Base-by-base conservation (phyloP, 768 basidiomycete genomes). In the Tylopilus subfusipes region DNA sequence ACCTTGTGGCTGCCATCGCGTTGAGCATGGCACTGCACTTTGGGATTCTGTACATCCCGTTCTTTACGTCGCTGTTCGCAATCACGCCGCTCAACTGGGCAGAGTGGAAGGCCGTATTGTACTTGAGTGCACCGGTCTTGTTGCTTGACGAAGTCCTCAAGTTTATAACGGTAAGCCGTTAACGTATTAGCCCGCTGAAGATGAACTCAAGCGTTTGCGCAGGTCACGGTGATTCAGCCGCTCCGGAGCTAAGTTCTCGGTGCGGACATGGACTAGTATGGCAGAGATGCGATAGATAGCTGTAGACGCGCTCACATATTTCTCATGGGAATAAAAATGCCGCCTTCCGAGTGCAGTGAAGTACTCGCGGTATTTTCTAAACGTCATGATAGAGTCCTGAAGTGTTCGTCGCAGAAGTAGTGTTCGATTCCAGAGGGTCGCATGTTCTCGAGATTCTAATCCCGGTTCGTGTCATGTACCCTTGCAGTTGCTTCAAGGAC, bases 21-120 rank as follows among this genome's bases (percentile, higher is more conserved):
- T 74, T 99, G 50, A 95, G 92, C 70, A 98, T 98, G 95, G 83
- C 73, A 2, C 76, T 98, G 27, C 96, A 98, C 71, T 82, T 97
- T 63, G 88, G 86, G 78, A 98, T 98, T 64, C 79, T 99, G 58
- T 99, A 99, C 70, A 90, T 97, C 33, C 95, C 96, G 4, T 92
- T 97, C 85, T 93, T 99, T 73, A 88, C 91, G 24, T 76, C 84
- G 8, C 66, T 97, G 54, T 98, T 98, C 68, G 90, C 88, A 40
- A 97, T 98, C 69, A 86, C 88, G 1, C 93, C 95, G 4, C 80
- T 99, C 56, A 96, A 98, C 78, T 93, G 87, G 90, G 72, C 71
- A 21, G 96, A 99, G 72, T 99, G 96, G 96, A 84, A 87, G 70
- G 94, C 93, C 18, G 95, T 99, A 10, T 71, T 99, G 56, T 82